Percentiles rank a stretch among this genome's conserved stretches.
Conservation (phyloP, 805 yeast genomes). For the Ogataea philodendri region DNA sequence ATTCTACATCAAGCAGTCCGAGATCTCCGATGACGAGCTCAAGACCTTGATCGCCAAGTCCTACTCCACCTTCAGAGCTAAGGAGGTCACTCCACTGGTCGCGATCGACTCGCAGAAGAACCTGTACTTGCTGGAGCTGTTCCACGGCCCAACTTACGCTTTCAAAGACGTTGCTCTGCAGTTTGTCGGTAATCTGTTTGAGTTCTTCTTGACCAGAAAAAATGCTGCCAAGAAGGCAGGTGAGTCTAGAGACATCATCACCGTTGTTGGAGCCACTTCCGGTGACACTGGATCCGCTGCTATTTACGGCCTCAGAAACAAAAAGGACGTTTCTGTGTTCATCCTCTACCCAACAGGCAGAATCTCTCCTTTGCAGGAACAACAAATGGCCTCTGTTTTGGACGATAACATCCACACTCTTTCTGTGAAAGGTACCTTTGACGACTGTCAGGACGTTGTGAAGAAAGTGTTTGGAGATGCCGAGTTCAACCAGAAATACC, state of each 20-base stretch:
- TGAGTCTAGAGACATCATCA: conserved; percentile 69
- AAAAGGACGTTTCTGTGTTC: conserved; percentile 96
- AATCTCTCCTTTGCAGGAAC: conserved; percentile 96
- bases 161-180: conserved; percentile 98
- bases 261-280: conserved; percentile 98
- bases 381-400: conserved; percentile 95
- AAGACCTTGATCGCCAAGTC: conserved; percentile 61
- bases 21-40: conserved; percentile 72
- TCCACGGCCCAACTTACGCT: conserved; percentile 99
- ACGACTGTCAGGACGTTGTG: conserved; percentile 96
- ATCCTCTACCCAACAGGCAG: conserved; percentile 96
- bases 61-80: conserved; percentile 86
- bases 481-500: conserved; percentile 84
- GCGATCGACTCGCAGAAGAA: conserved; percentile 51
- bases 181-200: conserved; percentile 95
- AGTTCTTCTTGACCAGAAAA: conserved; percentile 78
- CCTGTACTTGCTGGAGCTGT: conserved; percentile 80
- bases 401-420: conserved; percentile 93
- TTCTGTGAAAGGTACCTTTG: conserved; percentile 94
- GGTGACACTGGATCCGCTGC: conserved; percentile 99
- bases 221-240: conserved; percentile 50
- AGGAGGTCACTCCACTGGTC: conserved; percentile 83
- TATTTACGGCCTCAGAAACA: conserved; percentile 94
- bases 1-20: conserved; percentile 66
- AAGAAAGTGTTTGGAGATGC: conserved; percentile 88